Conservation (phyloP, 495 filamentous ascomycete species). For the Endocarpon pusillum region DNA sequence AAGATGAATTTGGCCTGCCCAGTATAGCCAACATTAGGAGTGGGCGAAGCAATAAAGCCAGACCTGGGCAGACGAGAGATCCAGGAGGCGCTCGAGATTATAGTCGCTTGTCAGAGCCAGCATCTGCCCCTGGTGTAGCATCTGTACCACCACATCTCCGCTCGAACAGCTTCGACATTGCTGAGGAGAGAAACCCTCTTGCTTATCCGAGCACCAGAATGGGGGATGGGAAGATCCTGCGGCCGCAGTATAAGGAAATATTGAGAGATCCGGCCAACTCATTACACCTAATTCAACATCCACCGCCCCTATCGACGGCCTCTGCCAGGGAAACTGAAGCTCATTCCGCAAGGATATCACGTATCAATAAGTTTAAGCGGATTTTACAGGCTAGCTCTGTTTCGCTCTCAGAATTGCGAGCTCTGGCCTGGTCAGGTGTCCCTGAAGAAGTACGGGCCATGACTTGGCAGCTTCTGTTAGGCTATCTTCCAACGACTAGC, state of each 20-base stretch:
- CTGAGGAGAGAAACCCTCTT: slow-evolving; percentile 73
- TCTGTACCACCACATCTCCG: too few relatives aligned
- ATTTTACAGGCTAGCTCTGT: slow-evolving; percentile 85
- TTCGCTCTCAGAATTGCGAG: slow-evolving; percentile 62
- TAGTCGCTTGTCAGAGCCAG: slow-evolving; percentile 6
- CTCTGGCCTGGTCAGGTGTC: slow-evolving; percentile 81
- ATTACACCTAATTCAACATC: slow-evolving; percentile 82
- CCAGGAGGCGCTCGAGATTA: slow-evolving; percentile 25
- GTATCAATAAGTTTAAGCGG: slow-evolving; percentile 97
- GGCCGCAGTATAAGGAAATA: slow-evolving; percentile 95
- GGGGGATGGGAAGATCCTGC: slow-evolving; percentile 80
- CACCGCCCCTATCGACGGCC: slow-evolving; percentile 55
- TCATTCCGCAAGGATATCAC: slow-evolving; percentile 70
- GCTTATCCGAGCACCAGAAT: slow-evolving; percentile 77
- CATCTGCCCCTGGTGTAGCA: slow-evolving; percentile 17
- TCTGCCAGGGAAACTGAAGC: slow-evolving; percentile 71
- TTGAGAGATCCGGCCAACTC: slow-evolving; percentile 92
- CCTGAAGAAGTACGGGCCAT: slow-evolving; percentile 91
- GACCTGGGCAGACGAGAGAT: slow-evolving; percentile 26
- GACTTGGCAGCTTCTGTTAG: slow-evolving; percentile 92
- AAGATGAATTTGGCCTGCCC: slow-evolving; percentile 86
- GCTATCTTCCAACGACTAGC: slow-evolving; percentile 87
- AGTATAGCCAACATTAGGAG: slow-evolving; percentile 77
- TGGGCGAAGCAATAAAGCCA: slow-evolving; percentile 35
- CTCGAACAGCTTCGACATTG: slow-evolving; percentile 78